Percentiles rank a stretch among this genome's conserved stretches.
Evolutionary conservation across 2,329 filamentous ascomycete species (phyloP).

Genomic region (Xylaria polymorpha): DNA sequence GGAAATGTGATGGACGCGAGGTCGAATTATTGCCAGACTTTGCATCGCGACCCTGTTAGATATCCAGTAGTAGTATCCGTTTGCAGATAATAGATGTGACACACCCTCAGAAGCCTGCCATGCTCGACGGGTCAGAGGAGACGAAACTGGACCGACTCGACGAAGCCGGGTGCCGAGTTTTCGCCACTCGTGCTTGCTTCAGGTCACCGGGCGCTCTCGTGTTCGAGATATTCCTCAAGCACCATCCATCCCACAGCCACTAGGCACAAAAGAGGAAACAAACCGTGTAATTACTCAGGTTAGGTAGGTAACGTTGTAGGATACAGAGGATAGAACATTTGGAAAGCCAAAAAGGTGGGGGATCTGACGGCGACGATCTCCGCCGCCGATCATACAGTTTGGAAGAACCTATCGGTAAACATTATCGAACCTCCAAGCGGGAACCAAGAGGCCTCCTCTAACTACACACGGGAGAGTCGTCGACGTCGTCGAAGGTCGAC

Average conservation of each 20-base stretch:
- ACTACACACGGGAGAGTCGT: background rate
- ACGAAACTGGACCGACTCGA: background rate
- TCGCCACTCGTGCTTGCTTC: background rate
- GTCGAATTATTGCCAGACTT: background rate
- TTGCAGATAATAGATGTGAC: slow-evolving; percentile 1
- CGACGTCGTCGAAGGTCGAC: background rate
- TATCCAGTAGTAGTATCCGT: background rate
- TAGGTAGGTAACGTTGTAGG: background rate
- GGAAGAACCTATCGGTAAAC: slow-evolving; percentile 8
- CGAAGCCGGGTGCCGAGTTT: background rate
- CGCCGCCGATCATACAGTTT: slow-evolving; percentile 29
- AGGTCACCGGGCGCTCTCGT: background rate
- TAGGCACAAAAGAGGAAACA: background rate
- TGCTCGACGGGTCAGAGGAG: background rate
- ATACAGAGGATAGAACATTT: background rate
- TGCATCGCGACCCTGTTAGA: background rate
- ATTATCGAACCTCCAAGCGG: background rate
- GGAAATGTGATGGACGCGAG: background rate
- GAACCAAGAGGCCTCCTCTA: background rate
- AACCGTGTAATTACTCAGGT: background rate
- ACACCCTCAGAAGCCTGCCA: background rate
- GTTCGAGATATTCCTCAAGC: background rate
- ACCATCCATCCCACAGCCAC: background rate
- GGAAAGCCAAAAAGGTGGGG: background rate
- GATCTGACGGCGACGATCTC: slow-evolving; percentile 17